phyloP scores from a whole-genome alignment of 1,284 basidiomycete species.

The Gomphus sp. region DNA sequence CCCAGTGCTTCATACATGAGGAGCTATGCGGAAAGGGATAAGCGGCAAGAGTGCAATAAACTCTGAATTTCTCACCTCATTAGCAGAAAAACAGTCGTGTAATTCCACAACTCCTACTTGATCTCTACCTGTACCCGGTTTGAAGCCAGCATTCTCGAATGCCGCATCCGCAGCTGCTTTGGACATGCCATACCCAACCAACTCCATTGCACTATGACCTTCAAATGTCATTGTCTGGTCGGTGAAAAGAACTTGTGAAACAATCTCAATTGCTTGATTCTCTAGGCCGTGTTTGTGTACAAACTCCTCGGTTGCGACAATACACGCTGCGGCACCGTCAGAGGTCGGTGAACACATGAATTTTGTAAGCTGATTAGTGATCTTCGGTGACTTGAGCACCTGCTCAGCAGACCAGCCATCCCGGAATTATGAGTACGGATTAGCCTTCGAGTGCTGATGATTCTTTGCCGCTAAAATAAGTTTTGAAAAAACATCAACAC shows the following conservation, averaged over 20 bases:
- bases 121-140: constrained; percentile 53
- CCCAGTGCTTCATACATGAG: constrained; percentile 81
- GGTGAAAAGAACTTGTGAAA: constrained; percentile 54
- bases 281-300: constrained; percentile 67
- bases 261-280: constrained; percentile 82
- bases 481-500: not conserved
- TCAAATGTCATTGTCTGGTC: constrained; percentile 59
- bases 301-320: constrained; percentile 77
- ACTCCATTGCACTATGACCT: constrained; percentile 60
- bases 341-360: constrained; percentile 85
- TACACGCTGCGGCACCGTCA: constrained; percentile 70
- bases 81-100: constrained; percentile 79
- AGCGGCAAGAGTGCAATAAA: not conserved
- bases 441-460: constrained; percentile 73
- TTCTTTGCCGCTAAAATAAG: constrained; percentile 86
- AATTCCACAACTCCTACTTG: constrained; percentile 79
- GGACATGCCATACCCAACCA: constrained; percentile 70
- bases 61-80: constrained; percentile 43
- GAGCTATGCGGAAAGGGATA: constrained; percentile 34
- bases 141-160: constrained; percentile 65
- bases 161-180: constrained; percentile 61
- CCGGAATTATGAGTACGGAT: constrained; percentile 83
- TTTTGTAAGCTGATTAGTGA: constrained; percentile 70
- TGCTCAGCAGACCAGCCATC: constrained; percentile 68
- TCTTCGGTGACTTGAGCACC: constrained; percentile 54